Percentiles rank a stretch among this genome's conserved stretches.
phyloP scores from a whole-genome alignment of 140 eudicot genomes.

The Ambrosia hybrid region DNA sequence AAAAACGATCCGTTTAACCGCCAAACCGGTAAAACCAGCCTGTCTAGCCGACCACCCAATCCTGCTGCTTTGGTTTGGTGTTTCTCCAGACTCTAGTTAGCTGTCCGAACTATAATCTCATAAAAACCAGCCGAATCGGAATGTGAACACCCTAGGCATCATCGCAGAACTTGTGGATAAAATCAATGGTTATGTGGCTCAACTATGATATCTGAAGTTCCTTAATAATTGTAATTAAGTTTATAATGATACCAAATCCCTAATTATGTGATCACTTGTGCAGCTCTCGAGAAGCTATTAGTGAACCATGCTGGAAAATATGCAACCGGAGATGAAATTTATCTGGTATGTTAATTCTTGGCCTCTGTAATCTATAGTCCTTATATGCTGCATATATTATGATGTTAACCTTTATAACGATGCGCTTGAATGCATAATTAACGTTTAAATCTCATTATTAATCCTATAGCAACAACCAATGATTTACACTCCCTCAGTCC shows the following conservation, averaged over 20 bases:
- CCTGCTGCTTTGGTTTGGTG: no score
- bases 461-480: slow-evolving; percentile 7
- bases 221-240: not conserved
- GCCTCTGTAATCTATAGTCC: not conserved
- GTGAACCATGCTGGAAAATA: slow-evolving; percentile 64
- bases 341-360: slow-evolving; percentile 44
- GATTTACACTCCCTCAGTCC: not conserved
- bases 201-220: not conserved
- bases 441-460: not conserved
- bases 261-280: slow-evolving; percentile 29
- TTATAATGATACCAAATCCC: not conserved
- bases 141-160: no score
- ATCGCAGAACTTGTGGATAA: no score
- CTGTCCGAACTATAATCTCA: no score
- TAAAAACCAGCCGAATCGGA: no score
- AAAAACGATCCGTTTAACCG: no score
- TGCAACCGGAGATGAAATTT: slow-evolving; percentile 81
- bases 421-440: slow-evolving; percentile 2
- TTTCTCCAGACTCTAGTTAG: no score
- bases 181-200: no score
- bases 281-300: slow-evolving; percentile 81
- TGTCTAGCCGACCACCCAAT: no score
- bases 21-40: no score
- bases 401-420: not conserved
- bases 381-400: not conserved